Evolutionary conservation across 106 monocot genomes (phyloP).

Genomic region (Chionographis japonica): DNA sequence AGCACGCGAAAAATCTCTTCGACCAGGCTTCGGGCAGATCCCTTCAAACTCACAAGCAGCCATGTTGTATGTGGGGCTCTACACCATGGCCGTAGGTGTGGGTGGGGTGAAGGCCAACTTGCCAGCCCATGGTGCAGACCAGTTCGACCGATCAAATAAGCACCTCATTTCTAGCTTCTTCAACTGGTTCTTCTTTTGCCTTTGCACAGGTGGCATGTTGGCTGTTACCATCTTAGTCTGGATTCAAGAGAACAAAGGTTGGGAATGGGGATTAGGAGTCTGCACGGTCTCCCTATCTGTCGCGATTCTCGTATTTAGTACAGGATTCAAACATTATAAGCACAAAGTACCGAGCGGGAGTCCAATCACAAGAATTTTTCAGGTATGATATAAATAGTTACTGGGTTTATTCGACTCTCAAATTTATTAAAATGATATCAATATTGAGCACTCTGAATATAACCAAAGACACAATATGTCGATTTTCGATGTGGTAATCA

Average conservation of each 20-base stretch:
- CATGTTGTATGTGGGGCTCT: constrained; percentile 16
- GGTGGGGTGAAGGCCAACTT: constrained; percentile 21
- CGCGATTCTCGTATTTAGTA: background rate
- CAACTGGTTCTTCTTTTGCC: constrained; percentile 34
- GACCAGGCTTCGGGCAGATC: background rate
- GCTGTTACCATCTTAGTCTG: constrained; percentile 27
- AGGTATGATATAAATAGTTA: constrained; percentile 5
- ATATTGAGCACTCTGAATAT: too few relatives aligned
- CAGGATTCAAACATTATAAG: constrained; percentile 2
- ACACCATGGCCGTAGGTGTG: constrained; percentile 20
- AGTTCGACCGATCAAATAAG: constrained; percentile 11
- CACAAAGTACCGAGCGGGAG: constrained; percentile 23
- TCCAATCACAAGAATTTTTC: constrained; percentile 25
- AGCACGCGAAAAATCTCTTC: constrained; percentile 11
- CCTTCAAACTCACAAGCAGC: constrained; percentile 15
- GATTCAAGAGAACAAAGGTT: constrained; percentile 24
- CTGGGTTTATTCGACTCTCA: too few relatives aligned
- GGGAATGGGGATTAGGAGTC: constrained; percentile 19
- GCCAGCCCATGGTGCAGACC: constrained; percentile 28
- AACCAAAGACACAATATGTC: too few relatives aligned
- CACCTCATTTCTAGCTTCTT: constrained; percentile 18
- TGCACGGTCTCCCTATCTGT: constrained; percentile 4
- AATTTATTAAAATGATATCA: too few relatives aligned
- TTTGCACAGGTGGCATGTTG: constrained; percentile 19
- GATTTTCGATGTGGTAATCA: too few relatives aligned